Evolutionary conservation across 2,329 filamentous ascomycete species (phyloP).

Genomic region (Cadophora sp.): DNA sequence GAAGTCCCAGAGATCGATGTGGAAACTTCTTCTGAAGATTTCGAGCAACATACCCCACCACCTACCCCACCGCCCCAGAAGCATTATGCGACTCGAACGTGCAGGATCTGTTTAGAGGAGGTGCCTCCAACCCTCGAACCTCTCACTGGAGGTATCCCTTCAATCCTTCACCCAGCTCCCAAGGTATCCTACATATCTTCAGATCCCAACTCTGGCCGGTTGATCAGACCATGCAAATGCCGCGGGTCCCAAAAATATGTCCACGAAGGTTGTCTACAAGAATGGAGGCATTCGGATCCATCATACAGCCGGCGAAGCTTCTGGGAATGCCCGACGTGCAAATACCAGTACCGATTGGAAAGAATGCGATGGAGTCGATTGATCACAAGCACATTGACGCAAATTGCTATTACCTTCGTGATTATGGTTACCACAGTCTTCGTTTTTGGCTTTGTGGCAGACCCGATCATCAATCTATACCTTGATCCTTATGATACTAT

Average conservation of each 20-base stretch:
- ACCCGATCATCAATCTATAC: constrained; percentile 90
- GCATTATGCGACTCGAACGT: constrained; percentile 76
- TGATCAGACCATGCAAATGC: constrained; percentile 91
- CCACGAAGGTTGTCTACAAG: constrained; percentile 86
- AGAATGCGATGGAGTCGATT: constrained; percentile 77
- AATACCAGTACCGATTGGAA: constrained; percentile 80
- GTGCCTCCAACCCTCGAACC: constrained; percentile 65
- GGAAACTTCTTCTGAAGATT: constrained; percentile 31
- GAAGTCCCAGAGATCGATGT: constrained; percentile 11
- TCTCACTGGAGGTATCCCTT: constrained; percentile 59
- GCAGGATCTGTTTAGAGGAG: constrained; percentile 86
- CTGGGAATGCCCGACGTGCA: constrained; percentile 88
- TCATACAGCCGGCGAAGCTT: constrained; percentile 70
- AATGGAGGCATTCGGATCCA: constrained; percentile 81
- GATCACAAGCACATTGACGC: constrained; percentile 69
- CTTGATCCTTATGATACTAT: constrained; percentile 75
- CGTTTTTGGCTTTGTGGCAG: constrained; percentile 86
- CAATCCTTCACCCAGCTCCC: constrained; percentile 61
- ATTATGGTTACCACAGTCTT: constrained; percentile 80
- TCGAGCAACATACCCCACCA: constrained; percentile 35
- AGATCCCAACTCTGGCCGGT: constrained; percentile 74
- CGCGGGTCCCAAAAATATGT: constrained; percentile 94
- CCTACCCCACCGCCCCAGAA: constrained; percentile 45
- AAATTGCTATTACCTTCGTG: constrained; percentile 72
- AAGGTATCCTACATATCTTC: constrained; percentile 76